Conservation (phyloP, 768 basidiomycete species). For the Lyophyllum semitale region DNA sequence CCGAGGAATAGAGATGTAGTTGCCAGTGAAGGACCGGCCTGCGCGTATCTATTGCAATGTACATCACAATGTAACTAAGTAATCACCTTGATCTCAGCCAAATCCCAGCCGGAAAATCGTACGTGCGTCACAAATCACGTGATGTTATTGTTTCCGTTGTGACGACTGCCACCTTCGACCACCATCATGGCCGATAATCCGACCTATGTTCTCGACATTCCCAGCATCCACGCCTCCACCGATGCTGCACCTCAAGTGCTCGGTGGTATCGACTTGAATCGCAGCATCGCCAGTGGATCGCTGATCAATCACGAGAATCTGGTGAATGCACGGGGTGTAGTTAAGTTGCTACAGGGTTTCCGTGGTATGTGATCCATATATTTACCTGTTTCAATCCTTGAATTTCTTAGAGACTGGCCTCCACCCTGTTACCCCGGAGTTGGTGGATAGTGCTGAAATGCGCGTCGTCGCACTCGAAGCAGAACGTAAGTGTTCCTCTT, state of each 20-base stretch:
- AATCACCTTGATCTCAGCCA: too few species aligned
- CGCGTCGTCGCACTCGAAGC: neutral
- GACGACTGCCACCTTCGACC: too few species aligned
- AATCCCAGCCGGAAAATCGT: too few species aligned
- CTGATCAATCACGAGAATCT: neutral
- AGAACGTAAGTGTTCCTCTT: neutral
- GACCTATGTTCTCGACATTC: too few species aligned
- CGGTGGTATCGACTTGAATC: neutral
- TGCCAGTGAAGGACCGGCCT: too few species aligned
- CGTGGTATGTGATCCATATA: neutral
- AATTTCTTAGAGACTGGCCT: neutral
- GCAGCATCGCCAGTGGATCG: neutral
- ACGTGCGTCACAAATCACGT: too few species aligned
- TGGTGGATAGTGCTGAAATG: neutral
- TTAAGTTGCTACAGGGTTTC: neutral
- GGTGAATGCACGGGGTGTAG: neutral
- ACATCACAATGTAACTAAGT: too few species aligned
- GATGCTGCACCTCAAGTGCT: neutral
- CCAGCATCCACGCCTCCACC: neutral
- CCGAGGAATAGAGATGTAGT: too few species aligned
- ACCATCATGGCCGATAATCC: too few species aligned
- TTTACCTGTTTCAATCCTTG: neutral
- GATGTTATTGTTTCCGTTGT: too few species aligned
- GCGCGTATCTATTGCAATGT: too few species aligned
- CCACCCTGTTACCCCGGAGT: neutral